Evolutionary conservation across 139 green algal species (phyloP), one percentile per base, ranked within the genome.

Genomic region (Chlorella sp.): DNA sequence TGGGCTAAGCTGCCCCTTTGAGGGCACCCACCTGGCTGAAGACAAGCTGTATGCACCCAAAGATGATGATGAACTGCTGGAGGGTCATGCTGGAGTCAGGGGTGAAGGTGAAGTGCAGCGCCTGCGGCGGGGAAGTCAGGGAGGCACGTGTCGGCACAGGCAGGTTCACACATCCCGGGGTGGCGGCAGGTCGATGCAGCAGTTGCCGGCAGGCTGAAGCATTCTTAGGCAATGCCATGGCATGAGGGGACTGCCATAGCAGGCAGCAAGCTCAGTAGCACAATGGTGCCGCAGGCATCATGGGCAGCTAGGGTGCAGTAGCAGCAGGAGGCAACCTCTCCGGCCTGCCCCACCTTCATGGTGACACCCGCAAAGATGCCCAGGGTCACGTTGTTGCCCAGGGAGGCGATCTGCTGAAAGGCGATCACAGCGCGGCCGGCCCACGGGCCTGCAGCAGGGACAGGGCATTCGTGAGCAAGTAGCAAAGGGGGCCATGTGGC

Each of bases 371-470:
- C 92, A 19, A 93, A 88, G 89, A 94, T 94, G 32, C 89, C 78
- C 36, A 94, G 89, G 30, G 92, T 90, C 1, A 94, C 68, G 77
- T 94, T 94, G 90, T 94, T 94, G 82, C 92, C 92, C 32, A 94
- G 53, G n/a, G 88, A 92, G 1, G 92, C 92, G 37, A 94, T 75
- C 82, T 94, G 92, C 79, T 94, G 92, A 76, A 93, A 93, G 39
- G 91, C 82, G 0, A 92, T 85, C 24, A 89, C 80, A 7, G 86
- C 78, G 42, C 64, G 92, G n/a, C 83, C 82, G 0, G 90, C 90
- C 71, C 40, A 85, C 66, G 64, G 79, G 32, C 90, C 92, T 86
- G 82, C 82, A 21, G 60, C 30, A 30, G 14, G n/a, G 66, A 71
- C 42, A 53, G 57, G 34, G 28, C 3, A 71, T 57, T 57, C 48